These are phyloP conservation scores for Chrysosporium keratinophilum DNA, from an alignment of 2,329 filamentous ascomycete genomes.

Conservation along the genomic window DNA sequence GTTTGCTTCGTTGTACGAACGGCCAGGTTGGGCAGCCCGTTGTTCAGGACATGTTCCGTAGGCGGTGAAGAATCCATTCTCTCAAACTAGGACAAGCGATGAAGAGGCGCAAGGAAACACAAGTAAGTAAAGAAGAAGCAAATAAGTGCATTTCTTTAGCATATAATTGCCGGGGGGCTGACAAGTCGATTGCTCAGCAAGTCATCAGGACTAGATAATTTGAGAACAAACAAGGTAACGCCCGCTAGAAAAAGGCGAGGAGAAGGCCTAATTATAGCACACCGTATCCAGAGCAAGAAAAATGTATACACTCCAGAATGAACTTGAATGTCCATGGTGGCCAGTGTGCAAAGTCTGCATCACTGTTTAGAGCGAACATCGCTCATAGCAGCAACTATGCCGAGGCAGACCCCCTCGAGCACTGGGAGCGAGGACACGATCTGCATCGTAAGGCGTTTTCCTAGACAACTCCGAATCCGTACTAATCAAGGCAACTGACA, in stretches of 20 bases:
- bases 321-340: not conserved
- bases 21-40: conserved; percentile 6
- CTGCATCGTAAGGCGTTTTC: not conserved
- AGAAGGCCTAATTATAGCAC: not conserved
- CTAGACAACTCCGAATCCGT: conserved; percentile 5
- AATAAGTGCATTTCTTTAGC: conserved; percentile 1
- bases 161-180: not conserved
- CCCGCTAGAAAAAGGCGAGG: not conserved
- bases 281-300: not conserved
- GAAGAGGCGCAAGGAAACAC: conserved; percentile 3
- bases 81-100: not conserved
- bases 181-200: conserved; percentile 1
- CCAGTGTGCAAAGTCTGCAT: too few relatives aligned
- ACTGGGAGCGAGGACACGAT: not conserved
- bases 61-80: not conserved
- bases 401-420: not conserved
- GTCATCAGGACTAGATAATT: conserved; percentile 2
- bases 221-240: conserved; percentile 5
- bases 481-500: conserved; percentile 1
- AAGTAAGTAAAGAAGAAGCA: not conserved
- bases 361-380: too few relatives aligned
- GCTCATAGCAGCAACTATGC: not conserved
- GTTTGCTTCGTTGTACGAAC: conserved; percentile 6
- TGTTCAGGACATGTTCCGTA: not conserved
- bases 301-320: not conserved